These are phyloP conservation scores for Cochlearia excelsa DNA, from an alignment of 345 rosid genomes.

Conservation along the genomic window DNA sequence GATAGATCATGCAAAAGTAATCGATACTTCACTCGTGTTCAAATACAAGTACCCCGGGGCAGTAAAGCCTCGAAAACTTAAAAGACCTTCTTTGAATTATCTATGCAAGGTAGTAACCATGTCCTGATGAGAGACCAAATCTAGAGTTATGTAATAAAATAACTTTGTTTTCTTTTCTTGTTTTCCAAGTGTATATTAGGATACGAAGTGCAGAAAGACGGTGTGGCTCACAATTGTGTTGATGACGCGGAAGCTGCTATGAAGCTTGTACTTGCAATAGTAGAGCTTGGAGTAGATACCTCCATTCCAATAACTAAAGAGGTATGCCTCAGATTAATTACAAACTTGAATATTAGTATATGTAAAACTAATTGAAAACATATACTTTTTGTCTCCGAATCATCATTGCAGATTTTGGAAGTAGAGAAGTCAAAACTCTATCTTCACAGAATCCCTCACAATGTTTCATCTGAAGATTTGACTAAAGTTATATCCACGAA, in stretches of 20 bases:
- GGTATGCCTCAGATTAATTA: conserved; percentile 32
- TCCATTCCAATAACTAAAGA: conserved; percentile 36
- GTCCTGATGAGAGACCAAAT: not conserved
- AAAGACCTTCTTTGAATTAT: conserved; percentile 58
- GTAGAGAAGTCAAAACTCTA: conserved; percentile 44
- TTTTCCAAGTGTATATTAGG: conserved; percentile 52
- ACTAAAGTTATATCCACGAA: conserved; percentile 43
- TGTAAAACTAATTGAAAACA: too few species aligned
- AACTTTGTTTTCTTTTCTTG: conserved; percentile 13
- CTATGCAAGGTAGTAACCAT: conserved; percentile 58
- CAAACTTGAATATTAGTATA: too few species aligned
- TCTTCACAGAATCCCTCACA: conserved; percentile 60
- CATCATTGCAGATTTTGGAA: conserved; percentile 41
- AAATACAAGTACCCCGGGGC: conserved; percentile 37
- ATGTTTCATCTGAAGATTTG: conserved; percentile 49
- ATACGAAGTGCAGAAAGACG: conserved; percentile 57
- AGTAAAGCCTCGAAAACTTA: conserved; percentile 15
- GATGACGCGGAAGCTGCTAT: conserved; percentile 88
- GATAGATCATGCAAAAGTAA: conserved; percentile 79
- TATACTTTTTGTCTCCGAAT: too few species aligned
- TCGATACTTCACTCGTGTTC: conserved; percentile 79
- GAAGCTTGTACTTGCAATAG: conserved; percentile 74
- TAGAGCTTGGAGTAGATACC: conserved; percentile 51
- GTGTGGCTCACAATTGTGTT: conserved; percentile 71
- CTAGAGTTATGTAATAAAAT: not conserved